Percentiles rank a stretch among this genome's conserved stretches.
phyloP scores from a whole-genome alignment of 768 basidiomycete genomes.

The Lentinula sp. region DNA sequence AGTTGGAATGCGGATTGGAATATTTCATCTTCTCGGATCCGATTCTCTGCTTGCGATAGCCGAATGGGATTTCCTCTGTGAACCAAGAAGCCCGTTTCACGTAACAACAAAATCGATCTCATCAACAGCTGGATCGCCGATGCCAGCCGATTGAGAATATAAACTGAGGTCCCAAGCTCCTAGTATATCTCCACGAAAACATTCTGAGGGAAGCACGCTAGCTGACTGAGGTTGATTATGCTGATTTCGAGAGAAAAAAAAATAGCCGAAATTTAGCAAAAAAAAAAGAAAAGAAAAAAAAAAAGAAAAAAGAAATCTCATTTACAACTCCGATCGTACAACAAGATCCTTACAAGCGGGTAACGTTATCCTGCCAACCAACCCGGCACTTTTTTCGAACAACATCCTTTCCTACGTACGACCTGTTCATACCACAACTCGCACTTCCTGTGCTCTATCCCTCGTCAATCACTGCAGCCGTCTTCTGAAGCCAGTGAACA shows the following conservation, averaged over 20 bases:
- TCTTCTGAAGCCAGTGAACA: background rate
- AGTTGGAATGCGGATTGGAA: background rate
- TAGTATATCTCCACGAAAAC: no score
- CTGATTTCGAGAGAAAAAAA: background rate
- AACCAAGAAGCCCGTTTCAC: background rate
- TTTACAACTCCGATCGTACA: slow-evolving; percentile 1
- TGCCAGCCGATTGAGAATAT: slow-evolving; percentile 2
- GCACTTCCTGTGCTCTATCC: background rate
- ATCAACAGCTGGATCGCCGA: slow-evolving; percentile 16
- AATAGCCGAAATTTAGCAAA: background rate
- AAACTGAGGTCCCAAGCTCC: no score
- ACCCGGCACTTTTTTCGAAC: background rate
- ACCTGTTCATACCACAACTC: background rate
- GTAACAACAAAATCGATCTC: slow-evolving; percentile 15
- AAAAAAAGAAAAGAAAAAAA: background rate
- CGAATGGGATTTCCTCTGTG: background rate
- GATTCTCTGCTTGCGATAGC: background rate
- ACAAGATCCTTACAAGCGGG: background rate
- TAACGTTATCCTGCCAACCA: background rate
- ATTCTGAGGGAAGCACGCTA: no score
- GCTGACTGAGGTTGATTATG: background rate
- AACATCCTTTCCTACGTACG: background rate
- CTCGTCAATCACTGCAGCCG: background rate
- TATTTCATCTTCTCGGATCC: slow-evolving; percentile 1
- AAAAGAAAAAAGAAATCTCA: background rate